Evolutionary conservation across 1,284 basidiomycete species (phyloP), one percentile per base, ranked within the genome.

Genomic region (Clitocybe nebularis): DNA sequence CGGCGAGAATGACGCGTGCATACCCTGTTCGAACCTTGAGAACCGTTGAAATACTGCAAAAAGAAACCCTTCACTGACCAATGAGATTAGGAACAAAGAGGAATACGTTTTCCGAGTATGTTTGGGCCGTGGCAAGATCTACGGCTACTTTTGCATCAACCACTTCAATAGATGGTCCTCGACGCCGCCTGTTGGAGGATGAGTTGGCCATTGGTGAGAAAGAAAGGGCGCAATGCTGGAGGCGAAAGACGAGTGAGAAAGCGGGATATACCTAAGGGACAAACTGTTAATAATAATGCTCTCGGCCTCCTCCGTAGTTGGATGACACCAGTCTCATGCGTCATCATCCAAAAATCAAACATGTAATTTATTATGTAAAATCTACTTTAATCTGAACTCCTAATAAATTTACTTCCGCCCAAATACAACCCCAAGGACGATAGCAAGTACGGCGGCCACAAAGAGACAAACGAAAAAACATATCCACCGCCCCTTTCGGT

Each of bases 41-140:
- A 13, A 37, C 16, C n/a, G n/a, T n/a, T n/a, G n/a, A 24, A 30
- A 29, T 38, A 34, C 7, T 23, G 26, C 21, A 26, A 24, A 9
- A 8, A 5, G 6, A 16, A 39, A 32, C 38, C 38, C 24, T 33
- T 36, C 37, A 55, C 79, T 55, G 54, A 82, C 89, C 94, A 64
- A 99, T 97, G 59, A 99, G 74, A 67, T 99, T 99, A 42, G 95
- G 94, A 16, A 94, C 80, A 69, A 98, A 99, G 50, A 98, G 79
- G 65, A 93, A 97, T 50, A 96, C 87, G 66, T 95, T 95, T 69
- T 96, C 93, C 26, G 82, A 81, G 55, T 88, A 88, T 2, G 81
- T 74, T 63, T 90, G 87, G 11, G 81, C 81, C 5, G 86, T 89
- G n/a, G 87, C 88, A 38, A 90, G 77, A 59, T 88, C 87, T 20